Evolutionary conservation across 106 monocot species (phyloP), one percentile per base, ranked within the genome.

Genomic region (Agapanthus africanus): DNA sequence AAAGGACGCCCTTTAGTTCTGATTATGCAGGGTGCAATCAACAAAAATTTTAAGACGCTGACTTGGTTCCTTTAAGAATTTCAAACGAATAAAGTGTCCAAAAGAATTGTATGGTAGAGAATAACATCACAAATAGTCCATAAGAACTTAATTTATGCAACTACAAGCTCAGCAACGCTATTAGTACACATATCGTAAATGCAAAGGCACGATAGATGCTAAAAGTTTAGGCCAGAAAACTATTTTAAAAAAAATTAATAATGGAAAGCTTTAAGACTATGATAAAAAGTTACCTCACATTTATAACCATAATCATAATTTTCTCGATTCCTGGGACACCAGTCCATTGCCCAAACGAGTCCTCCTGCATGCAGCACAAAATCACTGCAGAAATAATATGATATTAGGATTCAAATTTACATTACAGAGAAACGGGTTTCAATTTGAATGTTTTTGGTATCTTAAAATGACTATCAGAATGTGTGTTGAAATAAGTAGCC

Each of bases 331-430:
- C 79, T 71, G n/a, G 95, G 91, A 69, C 95, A 95, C 95, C 95
- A 95, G 31, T 95, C 95, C 72, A 95, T 40, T 37, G 86, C 85
- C 91, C 91, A 95, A 56, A 91, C 80, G 78, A 79, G 70, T 60
- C 95, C 95, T 25, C 95, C 95, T 74, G 88, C 83, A 80, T 80
- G 80, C 74, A 95, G 79, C 11, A 95, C 65, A 78, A 86, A 91
- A 80, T 95, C 91, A 63, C 73, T 81, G 71, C 88, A 85, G 79
- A 63, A 77, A 65, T 23, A 67, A 28, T 33, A 40, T 44, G 37
- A 21, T 37, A 37, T 21, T 8, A 22, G 27, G 2, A 6, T 37
- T 63, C n/a, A n/a, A n/a, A n/a, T n/a, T n/a, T n/a, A n/a, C n/a
- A n/a, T n/a, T n/a, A n/a, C n/a, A n/a, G n/a, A n/a, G n/a, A n/a